Percentiles rank a stretch among this genome's conserved stretches.
Evolutionary conservation across 345 rosid genomes (phyloP).

Genomic region (Pelargonium nanum): DNA sequence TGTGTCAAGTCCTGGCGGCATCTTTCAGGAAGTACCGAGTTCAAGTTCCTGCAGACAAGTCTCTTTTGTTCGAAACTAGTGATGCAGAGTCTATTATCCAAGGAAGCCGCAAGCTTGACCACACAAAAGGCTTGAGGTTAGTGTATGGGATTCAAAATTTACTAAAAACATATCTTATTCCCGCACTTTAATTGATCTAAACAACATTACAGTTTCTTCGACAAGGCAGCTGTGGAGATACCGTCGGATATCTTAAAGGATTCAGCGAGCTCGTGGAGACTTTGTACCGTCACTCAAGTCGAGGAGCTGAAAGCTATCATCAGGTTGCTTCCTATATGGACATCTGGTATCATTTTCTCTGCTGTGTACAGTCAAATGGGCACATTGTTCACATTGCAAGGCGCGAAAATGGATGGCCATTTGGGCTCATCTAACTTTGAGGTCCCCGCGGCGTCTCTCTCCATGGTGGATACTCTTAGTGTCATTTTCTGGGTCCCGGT

Average conservation of each 20-base stretch:
- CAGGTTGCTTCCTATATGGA: slow-evolving; percentile 32
- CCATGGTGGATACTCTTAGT: slow-evolving; percentile 27
- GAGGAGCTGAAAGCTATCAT: slow-evolving; percentile 34
- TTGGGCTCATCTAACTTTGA: slow-evolving; percentile 19
- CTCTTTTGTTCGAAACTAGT: slow-evolving; percentile 25
- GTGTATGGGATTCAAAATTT: not conserved
- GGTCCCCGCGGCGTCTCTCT: slow-evolving; percentile 30
- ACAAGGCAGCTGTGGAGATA: slow-evolving; percentile 31
- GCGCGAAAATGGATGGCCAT: slow-evolving; percentile 20
- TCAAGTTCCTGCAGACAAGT: slow-evolving; percentile 25
- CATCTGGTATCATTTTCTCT: slow-evolving; percentile 26
- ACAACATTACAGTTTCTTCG: slow-evolving; percentile 35
- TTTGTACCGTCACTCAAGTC: slow-evolving; percentile 37
- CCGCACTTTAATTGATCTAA: too few relatives aligned
- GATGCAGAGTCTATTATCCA: slow-evolving; percentile 23
- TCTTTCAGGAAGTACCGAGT: slow-evolving; percentile 21
- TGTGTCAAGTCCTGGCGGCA: slow-evolving; percentile 26
- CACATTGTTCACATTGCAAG: slow-evolving; percentile 30
- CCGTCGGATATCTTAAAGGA: slow-evolving; percentile 16
- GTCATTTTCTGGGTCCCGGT: slow-evolving; percentile 34
- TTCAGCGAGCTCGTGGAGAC: slow-evolving; percentile 21
- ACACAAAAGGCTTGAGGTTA: slow-evolving; percentile 23
- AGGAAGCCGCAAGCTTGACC: slow-evolving; percentile 41
- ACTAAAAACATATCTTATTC: too few relatives aligned
- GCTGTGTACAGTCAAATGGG: slow-evolving; percentile 29